phyloP scores from a whole-genome alignment of 192 early-diverging fungal species.

The Linnemannia zychae region DNA sequence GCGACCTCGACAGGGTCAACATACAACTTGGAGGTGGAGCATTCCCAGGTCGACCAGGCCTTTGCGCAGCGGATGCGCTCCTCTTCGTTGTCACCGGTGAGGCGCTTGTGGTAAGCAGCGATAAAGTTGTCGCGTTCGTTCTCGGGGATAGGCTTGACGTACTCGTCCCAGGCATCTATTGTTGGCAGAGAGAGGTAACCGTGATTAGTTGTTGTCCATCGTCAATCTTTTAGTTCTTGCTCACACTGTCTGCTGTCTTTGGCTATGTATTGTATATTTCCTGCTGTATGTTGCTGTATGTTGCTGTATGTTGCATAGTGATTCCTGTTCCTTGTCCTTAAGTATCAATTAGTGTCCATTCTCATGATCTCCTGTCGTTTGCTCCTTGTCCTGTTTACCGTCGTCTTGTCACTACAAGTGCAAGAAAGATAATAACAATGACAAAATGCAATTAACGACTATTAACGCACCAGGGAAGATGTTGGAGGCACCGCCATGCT shows the following conservation, averaged over 20 bases:
- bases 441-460: not conserved
- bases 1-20: conserved; percentile 66
- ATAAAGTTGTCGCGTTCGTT: conserved; percentile 74
- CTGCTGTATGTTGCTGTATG: no score
- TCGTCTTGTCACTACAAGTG: not conserved
- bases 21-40: conserved; percentile 65
- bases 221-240: not conserved
- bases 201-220: not conserved
- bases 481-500: conserved; percentile 73
- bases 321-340: no score
- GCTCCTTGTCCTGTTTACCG: no score
- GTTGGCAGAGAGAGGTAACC: not conserved
- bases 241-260: not conserved
- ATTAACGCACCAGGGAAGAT: conserved; percentile 68
- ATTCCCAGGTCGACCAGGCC: conserved; percentile 69
- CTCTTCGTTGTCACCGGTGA: conserved; percentile 66
- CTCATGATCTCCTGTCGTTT: no score
- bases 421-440: not conserved
- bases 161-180: conserved; percentile 68
- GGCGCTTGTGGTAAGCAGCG: conserved; percentile 73
- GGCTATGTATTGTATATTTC: not conserved
- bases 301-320: no score
- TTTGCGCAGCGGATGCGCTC: conserved; percentile 67
- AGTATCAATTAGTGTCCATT: no score
- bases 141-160: conserved; percentile 70